Evolutionary conservation across 2,329 filamentous ascomycete species (phyloP).

Genomic region (Mycosphaerella arachidis): DNA sequence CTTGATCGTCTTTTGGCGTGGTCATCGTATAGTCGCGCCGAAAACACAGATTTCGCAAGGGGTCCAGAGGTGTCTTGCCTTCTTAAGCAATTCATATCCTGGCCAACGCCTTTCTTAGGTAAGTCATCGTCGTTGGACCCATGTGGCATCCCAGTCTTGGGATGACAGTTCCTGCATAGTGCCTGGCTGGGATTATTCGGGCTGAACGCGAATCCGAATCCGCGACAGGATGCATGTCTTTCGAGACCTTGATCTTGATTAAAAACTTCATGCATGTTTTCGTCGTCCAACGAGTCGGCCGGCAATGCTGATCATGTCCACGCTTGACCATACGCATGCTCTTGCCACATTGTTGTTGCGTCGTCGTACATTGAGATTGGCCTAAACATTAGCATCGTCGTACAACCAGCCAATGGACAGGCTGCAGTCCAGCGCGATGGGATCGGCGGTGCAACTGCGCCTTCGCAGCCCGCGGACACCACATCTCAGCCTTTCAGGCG

Average conservation of each 20-base stretch:
- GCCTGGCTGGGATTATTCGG: slow-evolving; percentile 1
- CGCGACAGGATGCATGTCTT: not conserved
- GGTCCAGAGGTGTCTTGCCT: not conserved
- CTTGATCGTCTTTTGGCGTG: too few relatives aligned
- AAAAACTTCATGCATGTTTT: too few relatives aligned
- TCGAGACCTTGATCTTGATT: not conserved
- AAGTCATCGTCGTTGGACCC: not conserved
- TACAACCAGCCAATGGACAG: not conserved
- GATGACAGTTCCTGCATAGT: not conserved
- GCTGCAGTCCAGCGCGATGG: not conserved
- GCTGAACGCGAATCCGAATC: not conserved
- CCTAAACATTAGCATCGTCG: not conserved
- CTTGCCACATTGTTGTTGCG: not conserved
- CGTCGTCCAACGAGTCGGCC: too few relatives aligned
- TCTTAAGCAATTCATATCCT: not conserved
- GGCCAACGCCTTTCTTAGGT: not conserved
- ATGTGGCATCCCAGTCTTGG: not conserved
- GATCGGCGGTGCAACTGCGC: not conserved
- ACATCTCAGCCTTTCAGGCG: not conserved
- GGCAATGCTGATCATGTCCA: too few relatives aligned
- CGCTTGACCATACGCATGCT: too few relatives aligned
- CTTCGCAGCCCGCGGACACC: not conserved
- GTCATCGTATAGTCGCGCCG: too few relatives aligned
- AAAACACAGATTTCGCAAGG: too few relatives aligned
- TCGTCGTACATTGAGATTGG: not conserved